Evolutionary conservation across 306 rosid genomes (phyloP).

Genomic region (Rosa lucieae): DNA sequence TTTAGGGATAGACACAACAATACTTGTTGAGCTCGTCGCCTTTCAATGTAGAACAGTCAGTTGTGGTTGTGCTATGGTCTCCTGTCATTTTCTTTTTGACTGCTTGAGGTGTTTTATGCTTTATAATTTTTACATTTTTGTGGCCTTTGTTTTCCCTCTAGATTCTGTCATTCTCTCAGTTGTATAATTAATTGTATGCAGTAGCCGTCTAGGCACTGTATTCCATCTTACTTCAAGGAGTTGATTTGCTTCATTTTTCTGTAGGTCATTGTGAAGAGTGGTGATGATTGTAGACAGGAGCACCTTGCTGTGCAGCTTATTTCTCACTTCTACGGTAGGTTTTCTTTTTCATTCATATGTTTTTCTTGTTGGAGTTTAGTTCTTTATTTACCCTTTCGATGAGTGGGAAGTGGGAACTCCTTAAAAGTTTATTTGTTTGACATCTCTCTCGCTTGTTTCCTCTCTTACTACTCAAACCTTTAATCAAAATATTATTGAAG

Average conservation of each 20-base stretch:
- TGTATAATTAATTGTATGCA: constrained; percentile 4
- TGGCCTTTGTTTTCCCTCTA: constrained; percentile 5
- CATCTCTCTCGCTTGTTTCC: too few relatives aligned
- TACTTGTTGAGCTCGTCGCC: background rate
- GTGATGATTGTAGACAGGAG: constrained; percentile 99
- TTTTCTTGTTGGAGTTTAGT: constrained; percentile 16
- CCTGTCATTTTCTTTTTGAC: background rate
- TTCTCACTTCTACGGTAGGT: constrained; percentile 90
- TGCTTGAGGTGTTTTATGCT: background rate
- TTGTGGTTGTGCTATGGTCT: constrained; percentile 4
- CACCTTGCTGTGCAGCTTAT: constrained; percentile 99
- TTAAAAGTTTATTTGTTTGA: too few relatives aligned
- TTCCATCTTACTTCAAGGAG: constrained; percentile 20
- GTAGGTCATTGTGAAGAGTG: constrained; percentile 96
- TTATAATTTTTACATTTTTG: constrained; percentile 9
- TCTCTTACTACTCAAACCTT: too few relatives aligned
- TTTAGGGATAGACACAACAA: background rate
- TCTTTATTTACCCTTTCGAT: constrained; percentile 5
- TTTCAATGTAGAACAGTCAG: constrained; percentile 1
- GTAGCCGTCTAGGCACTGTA: constrained; percentile 18
- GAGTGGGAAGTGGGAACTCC: background rate
- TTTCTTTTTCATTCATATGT: constrained; percentile 10
- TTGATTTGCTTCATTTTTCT: constrained; percentile 21
- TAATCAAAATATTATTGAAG: too few relatives aligned
- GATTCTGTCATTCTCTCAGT: background rate